Conservation (phyloP, 1,284 basidiomycete genomes). For the Inonotus obliquus region DNA sequence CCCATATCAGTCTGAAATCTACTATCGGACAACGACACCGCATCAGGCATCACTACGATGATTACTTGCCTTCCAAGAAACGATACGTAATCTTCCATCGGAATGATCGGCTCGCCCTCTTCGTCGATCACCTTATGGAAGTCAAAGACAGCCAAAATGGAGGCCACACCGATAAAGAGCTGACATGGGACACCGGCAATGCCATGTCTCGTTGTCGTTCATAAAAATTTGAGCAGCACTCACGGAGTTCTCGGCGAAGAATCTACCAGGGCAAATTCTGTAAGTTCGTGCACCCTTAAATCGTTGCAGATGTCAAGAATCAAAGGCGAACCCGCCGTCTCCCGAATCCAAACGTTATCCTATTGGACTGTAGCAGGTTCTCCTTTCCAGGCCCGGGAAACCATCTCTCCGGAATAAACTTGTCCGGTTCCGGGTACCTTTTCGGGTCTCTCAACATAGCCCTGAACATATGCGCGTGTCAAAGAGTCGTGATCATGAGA, state of each 20-base stretch:
- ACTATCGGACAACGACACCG: neutral
- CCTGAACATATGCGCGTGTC: conserved; percentile 30
- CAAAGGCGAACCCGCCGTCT: no score
- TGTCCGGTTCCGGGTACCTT: conserved; percentile 3
- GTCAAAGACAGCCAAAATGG: conserved; percentile 12
- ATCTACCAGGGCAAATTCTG: conserved; percentile 12
- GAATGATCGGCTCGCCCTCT: conserved; percentile 7
- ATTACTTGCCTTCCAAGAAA: conserved; percentile 6
- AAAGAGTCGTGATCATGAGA: neutral
- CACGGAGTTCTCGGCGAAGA: conserved; percentile 7
- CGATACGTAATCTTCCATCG: neutral
- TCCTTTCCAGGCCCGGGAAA: neutral
- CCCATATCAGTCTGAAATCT: no score
- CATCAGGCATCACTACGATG: neutral
- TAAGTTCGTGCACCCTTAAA: no score
- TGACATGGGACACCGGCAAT: neutral
- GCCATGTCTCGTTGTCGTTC: no score
- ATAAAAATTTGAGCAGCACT: no score
- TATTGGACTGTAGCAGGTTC: neutral
- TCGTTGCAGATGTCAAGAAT: no score
- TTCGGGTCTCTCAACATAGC: conserved; percentile 25
- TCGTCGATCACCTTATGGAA: conserved; percentile 9
- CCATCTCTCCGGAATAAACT: conserved; percentile 15
- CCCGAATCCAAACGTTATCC: conserved; percentile 8
- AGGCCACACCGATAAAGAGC: conserved; percentile 10